Evolutionary conservation across 2,329 filamentous ascomycete species (phyloP).

Genomic region (Neofusicoccum cordaticola): DNA sequence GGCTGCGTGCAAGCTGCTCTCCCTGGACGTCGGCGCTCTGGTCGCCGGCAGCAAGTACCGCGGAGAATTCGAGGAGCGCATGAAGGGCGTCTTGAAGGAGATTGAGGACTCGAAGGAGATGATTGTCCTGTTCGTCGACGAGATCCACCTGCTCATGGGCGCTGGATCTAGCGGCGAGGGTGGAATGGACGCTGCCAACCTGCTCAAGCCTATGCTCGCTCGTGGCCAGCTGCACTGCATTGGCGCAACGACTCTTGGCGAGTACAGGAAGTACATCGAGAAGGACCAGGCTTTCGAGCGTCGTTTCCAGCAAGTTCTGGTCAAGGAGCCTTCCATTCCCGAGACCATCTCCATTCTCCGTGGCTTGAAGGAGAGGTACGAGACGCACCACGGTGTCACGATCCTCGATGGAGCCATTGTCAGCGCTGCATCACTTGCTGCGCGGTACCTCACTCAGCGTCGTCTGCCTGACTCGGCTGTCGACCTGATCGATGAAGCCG

Average conservation of each 20-base stretch:
- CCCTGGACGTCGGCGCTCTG: constrained; percentile 89
- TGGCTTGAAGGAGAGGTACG: constrained; percentile 96
- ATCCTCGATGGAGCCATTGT: constrained; percentile 95
- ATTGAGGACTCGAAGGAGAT: constrained; percentile 92
- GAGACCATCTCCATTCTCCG: constrained; percentile 98
- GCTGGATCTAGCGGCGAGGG: constrained; percentile 92
- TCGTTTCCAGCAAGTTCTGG: constrained; percentile 95
- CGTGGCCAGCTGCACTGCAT: constrained; percentile 97
- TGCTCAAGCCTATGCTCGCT: constrained; percentile 97
- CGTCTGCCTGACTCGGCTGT: constrained; percentile 95
- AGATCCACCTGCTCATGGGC: constrained; percentile 98
- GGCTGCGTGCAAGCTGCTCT: constrained; percentile 88
- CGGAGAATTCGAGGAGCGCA: constrained; percentile 97
- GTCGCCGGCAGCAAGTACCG: constrained; percentile 98
- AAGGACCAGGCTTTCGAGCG: constrained; percentile 98
- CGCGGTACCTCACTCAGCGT: constrained; percentile 86
- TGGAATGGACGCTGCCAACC: constrained; percentile 97
- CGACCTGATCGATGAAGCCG: constrained; percentile 92
- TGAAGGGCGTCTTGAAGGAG: constrained; percentile 98
- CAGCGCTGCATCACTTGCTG: constrained; percentile 82
- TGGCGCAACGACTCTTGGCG: constrained; percentile 88
- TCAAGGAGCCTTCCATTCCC: constrained; percentile 84
- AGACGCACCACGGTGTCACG: constrained; percentile 96
- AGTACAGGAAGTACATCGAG: constrained; percentile 98
- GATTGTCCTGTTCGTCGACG: constrained; percentile 97